Conservation (phyloP, 208 protist species). For the Zelonia costaricensis region DNA sequence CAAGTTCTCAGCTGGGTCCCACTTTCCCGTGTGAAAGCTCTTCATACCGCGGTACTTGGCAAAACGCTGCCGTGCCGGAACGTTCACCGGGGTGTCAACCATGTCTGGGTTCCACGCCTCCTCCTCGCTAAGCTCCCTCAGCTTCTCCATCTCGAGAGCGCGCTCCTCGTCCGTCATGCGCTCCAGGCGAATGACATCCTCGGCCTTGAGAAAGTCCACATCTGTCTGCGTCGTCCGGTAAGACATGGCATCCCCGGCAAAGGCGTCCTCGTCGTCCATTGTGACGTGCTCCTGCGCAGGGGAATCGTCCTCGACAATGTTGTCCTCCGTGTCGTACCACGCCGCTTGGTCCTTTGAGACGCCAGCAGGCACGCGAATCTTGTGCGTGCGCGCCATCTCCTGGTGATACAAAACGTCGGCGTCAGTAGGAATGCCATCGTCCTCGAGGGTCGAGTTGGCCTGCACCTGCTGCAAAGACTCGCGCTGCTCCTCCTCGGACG, state of each 20-base stretch:
- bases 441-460: slow-evolving; percentile 72
- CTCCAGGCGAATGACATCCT: slow-evolving; percentile 80
- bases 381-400: slow-evolving; percentile 33
- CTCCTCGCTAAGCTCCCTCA: slow-evolving; percentile 78
- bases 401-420: slow-evolving; percentile 68
- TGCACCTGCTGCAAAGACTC: slow-evolving; percentile 81
- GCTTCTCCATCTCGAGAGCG: slow-evolving; percentile 62
- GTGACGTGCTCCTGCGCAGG: slow-evolving; percentile 12
- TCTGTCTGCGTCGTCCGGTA: slow-evolving; percentile 79
- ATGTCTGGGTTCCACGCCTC: slow-evolving; percentile 87
- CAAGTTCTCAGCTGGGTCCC: slow-evolving; percentile 84
- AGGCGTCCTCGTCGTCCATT: slow-evolving; percentile 57
- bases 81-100: slow-evolving; percentile 84
- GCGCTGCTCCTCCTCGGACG: slow-evolving; percentile 49
- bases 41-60: slow-evolving; percentile 88
- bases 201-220: slow-evolving; percentile 83
- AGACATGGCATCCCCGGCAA: slow-evolving; percentile 61
- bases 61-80: slow-evolving; percentile 87
- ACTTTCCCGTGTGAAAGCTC: slow-evolving; percentile 86
- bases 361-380: slow-evolving; percentile 67
- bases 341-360: slow-evolving; percentile 73
- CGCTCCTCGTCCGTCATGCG: slow-evolving; percentile 87
- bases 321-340: slow-evolving; percentile 78
- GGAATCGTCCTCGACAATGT: slow-evolving; percentile 25
- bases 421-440: slow-evolving; percentile 69